These are phyloP conservation scores for Teratosphaeria nubilosa DNA, from an alignment of 2,329 filamentous ascomycete species.

Conservation along the genomic window DNA sequence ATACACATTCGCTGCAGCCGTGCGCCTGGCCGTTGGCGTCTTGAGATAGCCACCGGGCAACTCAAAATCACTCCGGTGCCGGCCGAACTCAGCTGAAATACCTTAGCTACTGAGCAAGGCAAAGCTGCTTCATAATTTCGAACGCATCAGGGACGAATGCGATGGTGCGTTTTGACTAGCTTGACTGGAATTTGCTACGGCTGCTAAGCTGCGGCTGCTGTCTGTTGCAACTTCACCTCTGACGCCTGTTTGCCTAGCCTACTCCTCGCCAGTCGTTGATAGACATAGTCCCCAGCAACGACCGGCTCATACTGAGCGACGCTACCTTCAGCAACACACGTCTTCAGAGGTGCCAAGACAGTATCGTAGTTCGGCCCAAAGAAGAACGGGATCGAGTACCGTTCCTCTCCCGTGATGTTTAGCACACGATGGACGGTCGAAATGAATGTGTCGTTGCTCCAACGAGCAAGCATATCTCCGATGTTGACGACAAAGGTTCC, in stretches of 20 bases:
- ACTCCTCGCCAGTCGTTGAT: conserved; percentile 11
- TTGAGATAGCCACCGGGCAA: neutral
- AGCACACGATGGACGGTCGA: conserved; percentile 38
- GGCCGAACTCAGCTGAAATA: conserved; percentile 1
- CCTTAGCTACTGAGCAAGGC: conserved; percentile 4
- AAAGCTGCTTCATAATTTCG: no score
- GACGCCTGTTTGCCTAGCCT: conserved; percentile 10
- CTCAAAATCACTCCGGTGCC: neutral
- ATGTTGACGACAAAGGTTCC: conserved; percentile 43
- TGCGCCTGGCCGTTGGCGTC: neutral
- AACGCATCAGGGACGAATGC: no score
- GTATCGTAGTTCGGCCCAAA: conserved; percentile 33
- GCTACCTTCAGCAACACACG: conserved; percentile 8
- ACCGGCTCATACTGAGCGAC: conserved; percentile 13
- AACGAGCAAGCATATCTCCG: conserved; percentile 37
- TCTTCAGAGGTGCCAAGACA: conserved; percentile 10
- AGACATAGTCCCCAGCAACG: conserved; percentile 16
- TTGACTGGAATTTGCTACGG: no score
- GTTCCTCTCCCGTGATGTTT: conserved; percentile 30
- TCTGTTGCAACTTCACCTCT: neutral
- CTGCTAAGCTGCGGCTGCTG: no score
- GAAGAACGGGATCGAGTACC: conserved; percentile 41
- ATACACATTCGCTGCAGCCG: neutral
- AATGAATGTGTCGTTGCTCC: conserved; percentile 37
- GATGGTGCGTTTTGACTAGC: no score